A percentile compares a stretch with the other conserved stretches of the same genome.
phyloP scores from a whole-genome alignment of 2,329 filamentous ascomycete genomes.

The Penicillium verrucosum region DNA sequence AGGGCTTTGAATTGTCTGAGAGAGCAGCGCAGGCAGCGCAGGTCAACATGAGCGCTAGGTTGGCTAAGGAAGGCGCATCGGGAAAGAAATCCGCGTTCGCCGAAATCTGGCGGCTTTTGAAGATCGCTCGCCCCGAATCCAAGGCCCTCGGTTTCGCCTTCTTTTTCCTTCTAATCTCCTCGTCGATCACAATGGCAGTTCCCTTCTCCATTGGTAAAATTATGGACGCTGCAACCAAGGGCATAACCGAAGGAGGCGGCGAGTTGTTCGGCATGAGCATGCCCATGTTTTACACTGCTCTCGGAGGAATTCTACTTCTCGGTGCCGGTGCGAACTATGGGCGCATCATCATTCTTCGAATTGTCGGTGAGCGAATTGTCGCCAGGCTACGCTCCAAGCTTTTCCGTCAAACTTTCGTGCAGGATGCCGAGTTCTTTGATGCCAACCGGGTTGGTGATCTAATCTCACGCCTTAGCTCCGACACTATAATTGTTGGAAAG shows the following conservation, averaged over 20 bases:
- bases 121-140: conserved; percentile 82
- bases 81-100: conserved; percentile 58
- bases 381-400: conserved; percentile 83
- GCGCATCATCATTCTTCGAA: conserved; percentile 85
- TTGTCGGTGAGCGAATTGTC: conserved; percentile 93
- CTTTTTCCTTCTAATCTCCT: conserved; percentile 80
- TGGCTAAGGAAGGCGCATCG: conserved; percentile 72
- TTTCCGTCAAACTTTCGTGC: conserved; percentile 88
- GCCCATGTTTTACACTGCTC: conserved; percentile 80
- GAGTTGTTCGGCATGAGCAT: conserved; percentile 80
- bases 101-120: conserved; percentile 84
- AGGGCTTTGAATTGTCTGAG: conserved; percentile 69
- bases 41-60: conserved; percentile 80
- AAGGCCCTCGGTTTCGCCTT: conserved; percentile 77
- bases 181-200: conserved; percentile 90
- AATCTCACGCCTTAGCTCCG: conserved; percentile 90
- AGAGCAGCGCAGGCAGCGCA: conserved; percentile 83
- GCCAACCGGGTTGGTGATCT: conserved; percentile 94
- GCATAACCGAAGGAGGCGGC: conserved; percentile 58
- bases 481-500: conserved; percentile 97
- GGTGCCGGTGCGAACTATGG: conserved; percentile 92
- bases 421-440: conserved; percentile 98
- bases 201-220: conserved; percentile 97
- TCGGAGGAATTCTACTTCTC: conserved; percentile 72
- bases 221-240: conserved; percentile 82